Evolutionary conservation across 2,329 filamentous ascomycete species (phyloP), one percentile per base, ranked within the genome.

Genomic region (Alternaria incomplexa): DNA sequence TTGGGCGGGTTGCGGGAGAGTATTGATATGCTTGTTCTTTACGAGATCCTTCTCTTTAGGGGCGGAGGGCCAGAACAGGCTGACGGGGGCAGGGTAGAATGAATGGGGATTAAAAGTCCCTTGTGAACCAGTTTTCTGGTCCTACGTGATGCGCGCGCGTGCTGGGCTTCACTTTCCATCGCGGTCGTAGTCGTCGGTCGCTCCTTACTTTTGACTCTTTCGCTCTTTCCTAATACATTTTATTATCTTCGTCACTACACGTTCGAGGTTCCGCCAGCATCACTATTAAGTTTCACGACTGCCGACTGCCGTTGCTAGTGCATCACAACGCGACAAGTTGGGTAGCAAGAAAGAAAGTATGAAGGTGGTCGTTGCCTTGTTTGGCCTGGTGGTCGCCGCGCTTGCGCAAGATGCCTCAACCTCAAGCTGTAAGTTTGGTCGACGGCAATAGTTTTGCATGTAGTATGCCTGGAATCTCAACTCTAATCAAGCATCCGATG

Each of bases 391-490:
- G 13, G 60, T 50, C 30, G 30, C 44, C 30, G 48, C 60, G 43
- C 60, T 54, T 32, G 60, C 60, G 8, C 55, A 62, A n/a, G 22
- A 62, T 23, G 36, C 59, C 6, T 47, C 36, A 30, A 46, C 59
- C 6, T 47, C 36, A 8, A 56, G 54, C 44, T 54, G 60, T 62
- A 52, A 59, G 60, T 61, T 52, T 52, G 8, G 23, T 13, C 13
- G 11, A 22, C 12, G 15, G 11, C 28, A 40, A 43, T 28, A 45
- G 53, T 36, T 13, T 20, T 11, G 26, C 22, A 23, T 13, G 23
- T 40, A 40, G 36, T 45, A 11, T 13, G 15, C 36, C 22, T 22
- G 10, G 20, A n/a, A 56, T 26, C 30, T 40, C 55, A 54, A 52
- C 30, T 28, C 52, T 54, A 44, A 57, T 25, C 44, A 40, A 36